phyloP scores from a whole-genome alignment of 257 asterid genomes.

The Capsicum pubescens region DNA sequence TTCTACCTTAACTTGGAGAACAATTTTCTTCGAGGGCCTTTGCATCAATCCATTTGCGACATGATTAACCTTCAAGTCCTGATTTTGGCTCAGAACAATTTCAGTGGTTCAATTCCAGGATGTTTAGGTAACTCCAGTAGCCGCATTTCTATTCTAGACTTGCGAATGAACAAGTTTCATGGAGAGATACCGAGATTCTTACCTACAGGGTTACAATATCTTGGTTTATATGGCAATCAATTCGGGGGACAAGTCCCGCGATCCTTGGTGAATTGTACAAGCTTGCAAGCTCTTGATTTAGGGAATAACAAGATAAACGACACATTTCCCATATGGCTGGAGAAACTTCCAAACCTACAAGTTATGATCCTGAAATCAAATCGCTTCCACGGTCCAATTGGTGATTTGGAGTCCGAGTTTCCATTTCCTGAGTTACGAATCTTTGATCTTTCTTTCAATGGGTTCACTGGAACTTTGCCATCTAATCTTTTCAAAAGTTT shows the following conservation, averaged over 20 bases:
- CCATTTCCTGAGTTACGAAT: not conserved
- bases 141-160: not conserved
- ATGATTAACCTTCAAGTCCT: not conserved
- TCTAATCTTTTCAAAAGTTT: not conserved
- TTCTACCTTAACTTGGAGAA: not conserved
- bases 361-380: not conserved
- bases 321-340: constrained; percentile 11
- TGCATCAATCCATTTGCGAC: not conserved
- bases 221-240: not conserved
- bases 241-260: not conserved
- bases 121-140: not conserved
- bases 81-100: not conserved
- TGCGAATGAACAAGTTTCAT: not conserved
- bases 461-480: constrained; percentile 21
- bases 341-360: not conserved
- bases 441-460: not conserved
- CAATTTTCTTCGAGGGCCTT: constrained; percentile 18
- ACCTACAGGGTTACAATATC: not conserved
- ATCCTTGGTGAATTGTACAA: constrained; percentile 7
- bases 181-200: not conserved
- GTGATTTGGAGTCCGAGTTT: not conserved
- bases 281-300: not conserved
- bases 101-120: not conserved
- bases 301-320: constrained; percentile 10
- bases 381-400: not conserved